phyloP scores from a whole-genome alignment of 169 alveolate species.

The Plasmodium reichenowi region DNA sequence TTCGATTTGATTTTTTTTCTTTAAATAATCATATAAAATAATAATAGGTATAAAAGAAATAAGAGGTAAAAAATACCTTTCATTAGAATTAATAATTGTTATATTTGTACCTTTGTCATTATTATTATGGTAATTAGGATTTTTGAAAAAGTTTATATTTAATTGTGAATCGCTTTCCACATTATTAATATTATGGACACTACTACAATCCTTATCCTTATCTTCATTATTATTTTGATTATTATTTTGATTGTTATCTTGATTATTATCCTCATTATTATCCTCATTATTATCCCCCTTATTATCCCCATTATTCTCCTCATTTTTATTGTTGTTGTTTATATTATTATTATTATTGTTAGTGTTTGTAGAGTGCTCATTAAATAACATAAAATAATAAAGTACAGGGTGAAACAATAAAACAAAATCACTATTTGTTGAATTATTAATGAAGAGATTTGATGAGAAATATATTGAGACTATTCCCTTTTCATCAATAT shows the following conservation, averaged over 20 bases:
- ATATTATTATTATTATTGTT: neutral
- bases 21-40: constrained; percentile 32
- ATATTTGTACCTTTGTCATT: neutral
- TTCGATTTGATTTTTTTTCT: neutral
- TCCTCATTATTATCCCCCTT: no score
- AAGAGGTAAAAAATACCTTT: constrained; percentile 33
- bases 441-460: constrained; percentile 34
- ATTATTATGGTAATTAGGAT: neutral
- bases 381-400: constrained; percentile 22
- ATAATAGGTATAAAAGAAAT: constrained; percentile 44
- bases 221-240: no score
- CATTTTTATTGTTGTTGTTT: neutral
- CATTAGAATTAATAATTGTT: constrained; percentile 10
- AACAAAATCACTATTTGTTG: constrained; percentile 39
- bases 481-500: constrained; percentile 58
- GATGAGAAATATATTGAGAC: constrained; percentile 62
- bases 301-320: no score
- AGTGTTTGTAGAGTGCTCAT: neutral
- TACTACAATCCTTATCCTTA: no score
- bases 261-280: no score
- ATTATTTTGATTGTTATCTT: no score
- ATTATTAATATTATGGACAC: no score
- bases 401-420: constrained; percentile 39
- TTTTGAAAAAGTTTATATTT: no score
- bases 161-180: no score